Conservation (phyloP, 2,329 filamentous ascomycete genomes). For the Graphilbum fragrans region DNA sequence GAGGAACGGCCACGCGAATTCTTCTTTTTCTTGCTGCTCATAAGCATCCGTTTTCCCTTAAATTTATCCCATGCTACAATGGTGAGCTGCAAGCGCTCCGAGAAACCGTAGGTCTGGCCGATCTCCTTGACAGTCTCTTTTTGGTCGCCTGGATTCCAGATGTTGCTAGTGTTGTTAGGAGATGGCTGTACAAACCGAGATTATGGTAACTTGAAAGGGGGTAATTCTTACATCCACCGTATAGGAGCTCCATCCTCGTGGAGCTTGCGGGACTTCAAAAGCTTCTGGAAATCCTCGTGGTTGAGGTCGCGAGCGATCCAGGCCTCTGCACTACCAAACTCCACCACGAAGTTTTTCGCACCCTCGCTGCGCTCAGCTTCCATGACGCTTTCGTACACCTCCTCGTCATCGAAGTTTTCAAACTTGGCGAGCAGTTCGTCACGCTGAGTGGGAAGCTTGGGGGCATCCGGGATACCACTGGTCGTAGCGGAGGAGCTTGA, state of each 20-base stretch:
- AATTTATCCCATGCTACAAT: constrained; percentile 39
- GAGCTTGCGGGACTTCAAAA: constrained; percentile 18
- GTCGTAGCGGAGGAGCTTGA: not conserved
- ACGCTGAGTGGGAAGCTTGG: not conserved
- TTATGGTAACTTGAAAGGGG: too few relatives aligned
- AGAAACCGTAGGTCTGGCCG: constrained; percentile 54
- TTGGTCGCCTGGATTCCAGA: constrained; percentile 57
- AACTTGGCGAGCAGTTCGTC: constrained; percentile 21
- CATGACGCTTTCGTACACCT: constrained; percentile 31
- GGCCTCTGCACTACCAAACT: constrained; percentile 45
- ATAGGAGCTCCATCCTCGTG: constrained; percentile 31
- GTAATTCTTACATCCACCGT: constrained; percentile 51
- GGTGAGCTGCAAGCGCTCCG: constrained; percentile 45
- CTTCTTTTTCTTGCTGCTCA: not conserved
- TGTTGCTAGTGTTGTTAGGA: constrained; percentile 34
- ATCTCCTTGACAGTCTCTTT: constrained; percentile 39
- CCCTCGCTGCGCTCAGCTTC: constrained; percentile 23
- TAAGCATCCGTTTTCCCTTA: constrained; percentile 2
- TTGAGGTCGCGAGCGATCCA: constrained; percentile 43
- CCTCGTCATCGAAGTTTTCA: constrained; percentile 37
- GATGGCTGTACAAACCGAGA: not conserved
- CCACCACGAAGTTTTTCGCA: constrained; percentile 50
- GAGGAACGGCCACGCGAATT: too few relatives aligned
- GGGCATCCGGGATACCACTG: not conserved
- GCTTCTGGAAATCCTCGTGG: constrained; percentile 23